A percentile compares a stretch with the other conserved stretches of the same genome.
Conservation (phyloP, 2,329 filamentous ascomycete species). For the Sordariomycetes sp. region DNA sequence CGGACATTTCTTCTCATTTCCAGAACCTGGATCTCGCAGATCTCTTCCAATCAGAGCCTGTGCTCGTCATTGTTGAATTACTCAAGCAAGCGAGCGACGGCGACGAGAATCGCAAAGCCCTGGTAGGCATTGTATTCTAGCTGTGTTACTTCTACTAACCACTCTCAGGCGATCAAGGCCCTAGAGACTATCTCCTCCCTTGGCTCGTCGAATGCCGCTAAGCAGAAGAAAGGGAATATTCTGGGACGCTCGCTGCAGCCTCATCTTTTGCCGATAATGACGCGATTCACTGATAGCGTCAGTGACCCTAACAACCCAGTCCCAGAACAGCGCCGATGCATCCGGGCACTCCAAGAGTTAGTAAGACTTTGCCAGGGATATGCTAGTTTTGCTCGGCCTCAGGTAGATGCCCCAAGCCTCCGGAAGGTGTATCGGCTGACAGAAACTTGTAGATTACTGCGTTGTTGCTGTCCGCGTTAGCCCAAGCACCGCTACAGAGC, state of each 20-base stretch:
- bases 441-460: slow-evolving; percentile 84
- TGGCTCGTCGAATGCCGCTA: too few species aligned
- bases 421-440: slow-evolving; percentile 13
- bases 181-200: too few species aligned
- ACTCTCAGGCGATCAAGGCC: slow-evolving; percentile 30
- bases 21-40: slow-evolving; percentile 55
- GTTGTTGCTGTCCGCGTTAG: slow-evolving; percentile 79
- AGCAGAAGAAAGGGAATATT: slow-evolving; percentile 44
- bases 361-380: slow-evolving; percentile 65
- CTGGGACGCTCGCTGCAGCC: slow-evolving; percentile 71
- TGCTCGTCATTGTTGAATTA: slow-evolving; percentile 69
- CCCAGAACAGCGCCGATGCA: slow-evolving; percentile 67
- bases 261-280: slow-evolving; percentile 80
- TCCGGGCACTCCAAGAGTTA: slow-evolving; percentile 82
- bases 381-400: slow-evolving; percentile 72
- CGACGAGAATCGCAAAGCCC: slow-evolving; percentile 41
- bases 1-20: slow-evolving; percentile 62
- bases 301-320: slow-evolving; percentile 53
- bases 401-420: slow-evolving; percentile 51
- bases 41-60: slow-evolving; percentile 66
- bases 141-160: not conserved
- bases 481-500: slow-evolving; percentile 64
- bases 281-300: slow-evolving; percentile 68
- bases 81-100: slow-evolving; percentile 70
- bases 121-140: slow-evolving; percentile 30